Conservation (phyloP, 441 rosid species). For the Populus hybrid region DNA sequence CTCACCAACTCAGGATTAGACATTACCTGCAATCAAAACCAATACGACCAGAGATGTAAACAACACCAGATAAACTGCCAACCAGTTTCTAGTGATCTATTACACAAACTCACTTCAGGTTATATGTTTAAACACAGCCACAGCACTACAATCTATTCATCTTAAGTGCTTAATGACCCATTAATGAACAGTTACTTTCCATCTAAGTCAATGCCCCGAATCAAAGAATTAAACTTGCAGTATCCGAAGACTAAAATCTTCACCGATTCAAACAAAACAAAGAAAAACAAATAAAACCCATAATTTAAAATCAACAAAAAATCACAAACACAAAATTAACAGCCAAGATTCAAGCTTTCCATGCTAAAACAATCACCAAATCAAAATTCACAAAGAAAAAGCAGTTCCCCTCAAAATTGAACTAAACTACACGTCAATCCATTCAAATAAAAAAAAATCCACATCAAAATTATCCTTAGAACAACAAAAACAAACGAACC, state of each 20-base stretch:
- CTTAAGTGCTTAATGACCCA: neutral
- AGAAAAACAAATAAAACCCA: neutral
- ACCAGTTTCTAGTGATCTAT: neutral
- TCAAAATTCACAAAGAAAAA: neutral
- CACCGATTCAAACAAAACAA: neutral
- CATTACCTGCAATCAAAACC: constrained; percentile 62
- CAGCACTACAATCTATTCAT: neutral
- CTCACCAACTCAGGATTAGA: constrained; percentile 90
- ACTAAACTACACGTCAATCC: neutral
- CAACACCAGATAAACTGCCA: neutral
- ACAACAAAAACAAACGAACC: constrained; percentile 30
- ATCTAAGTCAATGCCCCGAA: no score
- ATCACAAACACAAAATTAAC: neutral
- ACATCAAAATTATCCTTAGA: neutral
- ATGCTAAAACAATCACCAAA: neutral
- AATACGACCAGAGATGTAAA: neutral
- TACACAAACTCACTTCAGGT: neutral
- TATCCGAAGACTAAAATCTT: neutral
- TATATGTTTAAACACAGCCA: neutral
- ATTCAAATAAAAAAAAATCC: neutral
- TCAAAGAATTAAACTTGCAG: neutral
- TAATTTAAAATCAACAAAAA: neutral
- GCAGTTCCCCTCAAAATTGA: neutral
- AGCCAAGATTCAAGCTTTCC: neutral
- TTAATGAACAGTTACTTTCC: neutral